phyloP scores from a whole-genome alignment of 306 rosid genomes.

The Trifolium dubium region DNA sequence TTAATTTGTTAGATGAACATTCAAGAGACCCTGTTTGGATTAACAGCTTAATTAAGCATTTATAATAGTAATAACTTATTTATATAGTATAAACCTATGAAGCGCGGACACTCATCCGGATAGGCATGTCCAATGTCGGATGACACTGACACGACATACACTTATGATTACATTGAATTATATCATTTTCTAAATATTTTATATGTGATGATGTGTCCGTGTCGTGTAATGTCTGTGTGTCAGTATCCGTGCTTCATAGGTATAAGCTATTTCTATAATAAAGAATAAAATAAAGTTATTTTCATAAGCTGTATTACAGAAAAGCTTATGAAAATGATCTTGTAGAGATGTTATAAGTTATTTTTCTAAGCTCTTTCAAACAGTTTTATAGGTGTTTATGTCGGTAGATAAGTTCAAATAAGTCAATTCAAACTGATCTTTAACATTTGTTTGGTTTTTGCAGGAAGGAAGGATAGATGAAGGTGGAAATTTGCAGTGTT shows the following conservation, averaged over 20 bases:
- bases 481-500: conserved; percentile 90
- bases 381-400: background rate
- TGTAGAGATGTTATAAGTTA: background rate
- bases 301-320: background rate
- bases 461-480: conserved; percentile 98
- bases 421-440: background rate
- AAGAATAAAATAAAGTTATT: background rate
- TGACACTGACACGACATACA: too few species aligned
- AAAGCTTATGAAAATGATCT: background rate
- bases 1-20: background rate
- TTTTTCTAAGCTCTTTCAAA: background rate
- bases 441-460: conserved; percentile 30
- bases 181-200: too few species aligned
- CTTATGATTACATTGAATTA: too few species aligned
- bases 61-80: background rate
- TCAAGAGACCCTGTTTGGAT: background rate
- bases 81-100: background rate
- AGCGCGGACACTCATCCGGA: too few species aligned
- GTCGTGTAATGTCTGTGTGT: too few species aligned
- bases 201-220: too few species aligned
- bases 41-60: background rate
- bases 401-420: background rate
- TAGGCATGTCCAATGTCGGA: too few species aligned
- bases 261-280: background rate
- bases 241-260: too few species aligned